phyloP scores from a whole-genome alignment of 2,329 filamentous ascomycete species.

The Coniochaeta prunicola region DNA sequence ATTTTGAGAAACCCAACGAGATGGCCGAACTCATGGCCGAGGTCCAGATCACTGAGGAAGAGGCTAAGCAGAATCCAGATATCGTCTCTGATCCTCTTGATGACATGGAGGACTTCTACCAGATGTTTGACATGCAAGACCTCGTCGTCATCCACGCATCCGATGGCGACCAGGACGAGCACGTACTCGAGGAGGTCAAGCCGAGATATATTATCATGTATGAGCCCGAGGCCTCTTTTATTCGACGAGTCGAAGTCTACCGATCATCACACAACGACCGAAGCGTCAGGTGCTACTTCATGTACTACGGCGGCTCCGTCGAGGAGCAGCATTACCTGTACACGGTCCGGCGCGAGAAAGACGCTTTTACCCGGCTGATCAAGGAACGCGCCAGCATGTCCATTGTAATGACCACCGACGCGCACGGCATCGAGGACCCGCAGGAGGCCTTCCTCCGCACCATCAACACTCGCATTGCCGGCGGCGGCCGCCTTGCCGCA shows the following conservation, averaged over 20 bases:
- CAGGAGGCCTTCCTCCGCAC: conserved; percentile 91
- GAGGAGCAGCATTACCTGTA: conserved; percentile 93
- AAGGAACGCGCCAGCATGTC: conserved; percentile 93
- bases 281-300: conserved; percentile 88
- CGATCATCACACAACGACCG: conserved; percentile 86
- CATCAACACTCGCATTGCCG: conserved; percentile 93
- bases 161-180: conserved; percentile 91
- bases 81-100: conserved; percentile 72
- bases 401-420: conserved; percentile 70
- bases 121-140: conserved; percentile 86
- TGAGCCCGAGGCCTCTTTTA: conserved; percentile 90
- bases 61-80: conserved; percentile 69
- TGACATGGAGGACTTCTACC: conserved; percentile 86
- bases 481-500: conserved; percentile 75
- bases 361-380: conserved; percentile 90
- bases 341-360: conserved; percentile 87
- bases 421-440: conserved; percentile 64
- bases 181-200: conserved; percentile 88
- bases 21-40: conserved; percentile 78
- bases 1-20: conserved; percentile 76
- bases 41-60: conserved; percentile 71
- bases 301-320: conserved; percentile 91
- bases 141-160: conserved; percentile 87
- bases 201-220: conserved; percentile 98
- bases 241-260: conserved; percentile 90